A percentile compares a stretch with the other conserved stretches of the same genome.
Conservation (phyloP, 345 rosid species). For the Mercurialis annua region DNA sequence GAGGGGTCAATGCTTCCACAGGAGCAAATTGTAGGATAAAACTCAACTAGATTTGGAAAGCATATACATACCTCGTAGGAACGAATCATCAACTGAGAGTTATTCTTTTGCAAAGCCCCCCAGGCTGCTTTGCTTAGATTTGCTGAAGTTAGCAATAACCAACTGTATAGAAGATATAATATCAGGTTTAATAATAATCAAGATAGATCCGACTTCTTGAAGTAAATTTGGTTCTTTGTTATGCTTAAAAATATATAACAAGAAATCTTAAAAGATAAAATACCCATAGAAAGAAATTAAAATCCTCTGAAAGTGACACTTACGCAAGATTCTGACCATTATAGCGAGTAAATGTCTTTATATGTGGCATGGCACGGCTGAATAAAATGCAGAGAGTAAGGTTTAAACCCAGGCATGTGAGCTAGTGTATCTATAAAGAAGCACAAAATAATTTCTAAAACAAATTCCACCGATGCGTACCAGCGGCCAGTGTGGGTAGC, state of each 20-base stretch:
- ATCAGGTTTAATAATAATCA: conserved; percentile 5
- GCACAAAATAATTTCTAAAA: not conserved
- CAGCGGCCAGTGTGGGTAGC: conserved; percentile 77
- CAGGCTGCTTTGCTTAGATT: conserved; percentile 98
- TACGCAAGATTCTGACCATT: conserved; percentile 84
- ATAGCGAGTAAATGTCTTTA: conserved; percentile 85
- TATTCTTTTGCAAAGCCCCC: conserved; percentile 94
- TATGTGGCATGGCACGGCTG: conserved; percentile 96
- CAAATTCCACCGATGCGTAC: conserved; percentile 31
- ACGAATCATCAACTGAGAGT: conserved; percentile 91
- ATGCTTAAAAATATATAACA: not conserved
- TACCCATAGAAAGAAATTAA: not conserved
- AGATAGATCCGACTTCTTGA: not conserved
- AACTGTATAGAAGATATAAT: conserved; percentile 37
- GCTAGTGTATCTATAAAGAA: not conserved
- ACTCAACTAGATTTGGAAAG: not conserved
- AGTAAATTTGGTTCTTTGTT: not conserved
- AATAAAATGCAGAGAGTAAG: conserved; percentile 11
- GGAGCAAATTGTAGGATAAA: not conserved
- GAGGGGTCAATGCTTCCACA: not conserved
- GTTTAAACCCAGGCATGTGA: not conserved
- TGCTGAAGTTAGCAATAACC: conserved; percentile 86
- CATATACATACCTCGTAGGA: conserved; percentile 69
- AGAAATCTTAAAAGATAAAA: not conserved
- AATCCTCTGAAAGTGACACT: conserved; percentile 22